Evolutionary conservation across 345 rosid species (phyloP).

Genomic region (Brassica carinata): DNA sequence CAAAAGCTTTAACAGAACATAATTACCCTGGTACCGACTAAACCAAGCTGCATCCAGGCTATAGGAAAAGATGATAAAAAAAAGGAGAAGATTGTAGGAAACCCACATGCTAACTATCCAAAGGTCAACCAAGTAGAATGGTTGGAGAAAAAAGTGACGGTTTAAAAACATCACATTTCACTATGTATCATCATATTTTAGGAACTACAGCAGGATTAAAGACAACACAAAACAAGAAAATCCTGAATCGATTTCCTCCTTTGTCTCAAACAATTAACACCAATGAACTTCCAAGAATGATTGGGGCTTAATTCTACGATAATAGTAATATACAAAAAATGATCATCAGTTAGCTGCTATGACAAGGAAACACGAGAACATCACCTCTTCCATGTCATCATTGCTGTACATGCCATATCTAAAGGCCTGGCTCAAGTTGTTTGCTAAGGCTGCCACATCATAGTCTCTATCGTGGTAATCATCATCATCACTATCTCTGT

Average conservation of each 20-base stretch:
- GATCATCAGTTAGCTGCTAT: constrained; percentile 12
- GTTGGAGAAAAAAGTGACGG: constrained; percentile 3
- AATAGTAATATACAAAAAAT: background rate
- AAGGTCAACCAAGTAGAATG: constrained; percentile 14
- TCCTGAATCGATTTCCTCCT: constrained; percentile 5
- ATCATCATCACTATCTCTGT: constrained; percentile 90
- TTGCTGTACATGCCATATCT: constrained; percentile 82
- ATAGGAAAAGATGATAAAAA: constrained; percentile 10
- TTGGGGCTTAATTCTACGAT: background rate
- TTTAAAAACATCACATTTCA: background rate
- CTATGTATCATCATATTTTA: constrained; percentile 10
- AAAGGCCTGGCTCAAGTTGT: constrained; percentile 89
- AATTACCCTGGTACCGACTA: constrained; percentile 4
- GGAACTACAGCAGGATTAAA: background rate
- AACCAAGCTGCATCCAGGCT: constrained; percentile 23
- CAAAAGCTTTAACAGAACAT: background rate
- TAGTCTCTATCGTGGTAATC: constrained; percentile 95
- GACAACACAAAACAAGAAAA: background rate
- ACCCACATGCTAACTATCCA: constrained; percentile 11
- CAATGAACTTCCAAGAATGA: background rate
- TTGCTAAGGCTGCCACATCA: constrained; percentile 93
- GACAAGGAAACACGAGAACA: constrained; percentile 26
- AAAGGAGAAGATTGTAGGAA: constrained; percentile 10
- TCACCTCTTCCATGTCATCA: constrained; percentile 83
- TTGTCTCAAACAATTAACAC: background rate